Percentiles rank a stretch among this genome's conserved stretches.
These are phyloP conservation scores for Malassezia cuniculi DNA, from an alignment of 1,284 basidiomycete genomes.

Conservation along the genomic window DNA sequence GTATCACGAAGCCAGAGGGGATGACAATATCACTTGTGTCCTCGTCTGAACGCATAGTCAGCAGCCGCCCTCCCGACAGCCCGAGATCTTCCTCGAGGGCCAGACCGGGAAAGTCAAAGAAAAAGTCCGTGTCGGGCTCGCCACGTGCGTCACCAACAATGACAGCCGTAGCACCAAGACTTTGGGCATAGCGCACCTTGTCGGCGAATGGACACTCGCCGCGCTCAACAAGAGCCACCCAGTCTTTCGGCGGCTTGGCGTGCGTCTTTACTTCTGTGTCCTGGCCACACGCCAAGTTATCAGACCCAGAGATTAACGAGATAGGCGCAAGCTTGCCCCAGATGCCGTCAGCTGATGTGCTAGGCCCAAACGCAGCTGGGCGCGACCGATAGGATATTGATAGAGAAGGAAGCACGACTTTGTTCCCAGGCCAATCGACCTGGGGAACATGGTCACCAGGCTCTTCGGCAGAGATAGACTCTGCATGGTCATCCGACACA, in stretches of 20 bases:
- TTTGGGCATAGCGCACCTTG: slow-evolving; percentile 38
- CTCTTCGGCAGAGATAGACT: no score
- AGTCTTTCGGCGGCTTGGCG: slow-evolving; percentile 26
- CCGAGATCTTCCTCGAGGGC: slow-evolving; percentile 22
- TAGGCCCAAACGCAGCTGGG: slow-evolving; percentile 39
- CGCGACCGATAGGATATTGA: slow-evolving; percentile 18
- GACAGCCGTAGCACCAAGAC: slow-evolving; percentile 38
- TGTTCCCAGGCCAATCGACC: slow-evolving; percentile 12
- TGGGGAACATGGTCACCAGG: no score
- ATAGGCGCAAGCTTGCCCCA: slow-evolving; percentile 7
- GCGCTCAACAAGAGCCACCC: slow-evolving; percentile 41
- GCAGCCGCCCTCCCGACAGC: slow-evolving; percentile 24
- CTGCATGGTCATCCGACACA: no score
- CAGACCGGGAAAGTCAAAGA: slow-evolving; percentile 7
- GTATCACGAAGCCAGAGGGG: slow-evolving; percentile 40
- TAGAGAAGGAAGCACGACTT: slow-evolving; percentile 4
- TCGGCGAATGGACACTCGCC: slow-evolving; percentile 35
- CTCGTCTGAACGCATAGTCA: slow-evolving; percentile 39
- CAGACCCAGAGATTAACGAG: slow-evolving; percentile 4
- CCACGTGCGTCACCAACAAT: slow-evolving; percentile 34
- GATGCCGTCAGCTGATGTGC: slow-evolving; percentile 20
- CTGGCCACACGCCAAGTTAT: no score
- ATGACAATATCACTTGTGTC: slow-evolving; percentile 38
- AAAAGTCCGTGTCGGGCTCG: neutral
- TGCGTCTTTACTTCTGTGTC: neutral